Percentiles rank a stretch among this genome's conserved stretches.
Conservation (phyloP, 2,329 filamentous ascomycete species). For the Myriangium duriaei region DNA sequence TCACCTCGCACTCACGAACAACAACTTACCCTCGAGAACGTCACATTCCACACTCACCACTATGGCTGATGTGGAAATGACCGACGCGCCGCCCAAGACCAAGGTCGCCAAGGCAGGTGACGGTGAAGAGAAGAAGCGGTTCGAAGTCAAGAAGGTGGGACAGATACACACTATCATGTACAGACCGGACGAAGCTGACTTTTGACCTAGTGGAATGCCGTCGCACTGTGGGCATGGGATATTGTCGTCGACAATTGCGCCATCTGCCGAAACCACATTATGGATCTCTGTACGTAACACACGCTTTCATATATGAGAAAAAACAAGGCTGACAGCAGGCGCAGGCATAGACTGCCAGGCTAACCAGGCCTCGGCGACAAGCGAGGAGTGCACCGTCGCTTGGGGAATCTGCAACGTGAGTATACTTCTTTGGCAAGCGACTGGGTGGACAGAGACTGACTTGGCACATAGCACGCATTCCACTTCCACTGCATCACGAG, state of each 20-base stretch:
- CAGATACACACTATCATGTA: slow-evolving; percentile 3
- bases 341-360: slow-evolving; percentile 94
- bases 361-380: slow-evolving; percentile 93
- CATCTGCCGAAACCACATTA: slow-evolving; percentile 98
- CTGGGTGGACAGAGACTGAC: slow-evolving; percentile 25
- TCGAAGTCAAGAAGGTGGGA: slow-evolving; percentile 93
- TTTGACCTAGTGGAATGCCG: slow-evolving; percentile 75
- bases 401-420: slow-evolving; percentile 98
- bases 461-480: slow-evolving; percentile 68
- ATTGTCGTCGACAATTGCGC: slow-evolving; percentile 99
- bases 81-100: slow-evolving; percentile 54
- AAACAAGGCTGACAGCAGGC: slow-evolving; percentile 1
- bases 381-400: slow-evolving; percentile 94
- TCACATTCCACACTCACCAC: too few relatives aligned
- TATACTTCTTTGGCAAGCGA: too few relatives aligned
- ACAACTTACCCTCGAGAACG: too few relatives aligned
- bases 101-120: slow-evolving; percentile 40
- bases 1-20: too few relatives aligned
- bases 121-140: slow-evolving; percentile 67
- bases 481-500: slow-evolving; percentile 99
- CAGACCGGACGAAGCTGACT: slow-evolving; percentile 10
- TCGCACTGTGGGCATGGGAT: slow-evolving; percentile 97
- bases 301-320: background rate
- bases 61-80: slow-evolving; percentile 98
- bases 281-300: slow-evolving; percentile 72